These are phyloP conservation scores for Mariannaea sp. DNA, from an alignment of 2,329 filamentous ascomycete genomes.

Conservation along the genomic window DNA sequence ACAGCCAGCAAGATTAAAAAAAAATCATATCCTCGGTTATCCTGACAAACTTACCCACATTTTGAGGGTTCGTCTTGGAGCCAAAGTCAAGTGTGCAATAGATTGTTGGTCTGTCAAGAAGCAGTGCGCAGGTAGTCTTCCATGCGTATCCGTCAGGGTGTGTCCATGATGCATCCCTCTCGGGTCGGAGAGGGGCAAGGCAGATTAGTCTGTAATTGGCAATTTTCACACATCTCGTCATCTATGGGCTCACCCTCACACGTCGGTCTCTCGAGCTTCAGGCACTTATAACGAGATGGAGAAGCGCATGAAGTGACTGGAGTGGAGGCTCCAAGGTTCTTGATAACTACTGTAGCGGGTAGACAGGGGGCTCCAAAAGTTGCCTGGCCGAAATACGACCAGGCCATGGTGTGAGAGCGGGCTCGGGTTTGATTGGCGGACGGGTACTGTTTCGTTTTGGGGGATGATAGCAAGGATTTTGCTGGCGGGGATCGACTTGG, in stretches of 20 bases:
- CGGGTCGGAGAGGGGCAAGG: constrained; percentile 1
- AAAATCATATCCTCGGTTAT: constrained; percentile 14
- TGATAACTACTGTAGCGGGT: neutral
- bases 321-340: neutral
- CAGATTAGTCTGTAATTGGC: constrained; percentile 2
- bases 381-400: neutral
- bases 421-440: constrained; percentile 9
- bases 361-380: neutral
- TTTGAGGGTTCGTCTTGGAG: neutral
- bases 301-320: neutral
- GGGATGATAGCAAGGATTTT: constrained; percentile 4
- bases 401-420: neutral
- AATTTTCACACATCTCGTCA: constrained; percentile 12
- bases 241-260: constrained; percentile 5
- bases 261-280: neutral
- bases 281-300: constrained; percentile 5
- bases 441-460: constrained; percentile 11
- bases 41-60: constrained; percentile 1
- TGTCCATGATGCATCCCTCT: neutral
- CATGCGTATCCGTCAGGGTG: neutral
- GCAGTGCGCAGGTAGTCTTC: no score
- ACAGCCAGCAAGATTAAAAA: neutral
- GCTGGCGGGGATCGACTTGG: constrained; percentile 9
- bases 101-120: neutral
- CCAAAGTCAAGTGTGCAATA: constrained; percentile 1